Conservation (phyloP, 345 rosid genomes). For the Salix dunnii region DNA sequence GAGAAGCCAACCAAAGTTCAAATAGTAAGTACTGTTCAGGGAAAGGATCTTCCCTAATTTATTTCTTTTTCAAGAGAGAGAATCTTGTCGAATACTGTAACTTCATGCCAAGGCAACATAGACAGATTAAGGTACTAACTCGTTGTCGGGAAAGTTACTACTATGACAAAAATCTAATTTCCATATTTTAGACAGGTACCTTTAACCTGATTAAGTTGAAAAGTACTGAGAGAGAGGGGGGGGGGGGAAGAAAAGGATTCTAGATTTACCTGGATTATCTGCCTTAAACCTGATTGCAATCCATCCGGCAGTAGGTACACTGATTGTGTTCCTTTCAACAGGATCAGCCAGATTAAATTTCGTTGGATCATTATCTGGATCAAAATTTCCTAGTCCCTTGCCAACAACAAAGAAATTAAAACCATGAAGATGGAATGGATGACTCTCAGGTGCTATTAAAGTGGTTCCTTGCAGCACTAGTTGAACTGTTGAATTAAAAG, state of each 20-base stretch:
- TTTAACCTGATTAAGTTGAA: not conserved
- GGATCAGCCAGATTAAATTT: conserved; percentile 24
- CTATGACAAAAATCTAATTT: not conserved
- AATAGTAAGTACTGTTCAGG: too few relatives aligned
- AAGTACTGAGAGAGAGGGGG: not conserved
- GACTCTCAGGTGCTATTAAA: conserved; percentile 19
- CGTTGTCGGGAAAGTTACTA: conserved; percentile 1
- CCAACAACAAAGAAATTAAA: conserved; percentile 19
- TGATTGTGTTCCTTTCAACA: conserved; percentile 13
- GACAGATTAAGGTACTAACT: not conserved
- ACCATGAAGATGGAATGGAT: conserved; percentile 24
- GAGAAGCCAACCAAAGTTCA: not conserved
- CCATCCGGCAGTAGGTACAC: conserved; percentile 25
- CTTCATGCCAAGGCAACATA: not conserved
- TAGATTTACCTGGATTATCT: conserved; percentile 18
- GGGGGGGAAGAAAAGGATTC: not conserved
- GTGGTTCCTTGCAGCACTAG: conserved; percentile 21
- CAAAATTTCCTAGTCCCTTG: conserved; percentile 18
- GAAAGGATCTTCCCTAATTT: too few relatives aligned
- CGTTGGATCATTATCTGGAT: conserved; percentile 7
- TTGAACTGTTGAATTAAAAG: conserved; percentile 18
- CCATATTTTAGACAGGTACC: not conserved
- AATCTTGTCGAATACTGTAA: not conserved
- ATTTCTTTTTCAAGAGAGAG: not conserved
- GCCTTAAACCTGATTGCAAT: conserved; percentile 21